Evolutionary conservation across 1,139 yeast species (phyloP), one percentile per base, ranked within the genome.

Genomic region (Diutina pseudorugosa): DNA sequence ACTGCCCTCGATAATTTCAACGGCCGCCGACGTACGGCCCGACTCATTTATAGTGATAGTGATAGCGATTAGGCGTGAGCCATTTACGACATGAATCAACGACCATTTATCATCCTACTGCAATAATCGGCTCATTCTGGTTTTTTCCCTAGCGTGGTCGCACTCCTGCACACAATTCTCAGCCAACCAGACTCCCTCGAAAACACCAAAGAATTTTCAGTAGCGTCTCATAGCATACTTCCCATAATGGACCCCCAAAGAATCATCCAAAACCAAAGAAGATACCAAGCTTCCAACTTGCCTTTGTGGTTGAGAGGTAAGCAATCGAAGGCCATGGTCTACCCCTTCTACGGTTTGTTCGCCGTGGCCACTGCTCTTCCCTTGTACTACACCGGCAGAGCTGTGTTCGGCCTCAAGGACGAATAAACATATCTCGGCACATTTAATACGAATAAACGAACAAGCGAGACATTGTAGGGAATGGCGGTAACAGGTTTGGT

Each of bases 321-420:
- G 59, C 83, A 91, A 73, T 82, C 96, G 61, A 88, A 87, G 74
- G 73, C 79, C 65, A 73, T 85, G 68, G 79, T 90, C 62, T 87
- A 85, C 73, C 97, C 97, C 68, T 91, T 85, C 81, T 87, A 82
- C 77, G 94, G 90, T 60, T 75, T 87, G 60, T 86, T 90, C 75
- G 76, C 91, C 58, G 76, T 85, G 57, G 75, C 90, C 61, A 78
- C 89, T 55, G 77, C 79, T 59, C 78, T 80, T 59, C 87, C 95
- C 61, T 72, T 85, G 60, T 80, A 70, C 75, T 88, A 85, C 79
- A 69, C 85, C 53, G 93, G 85, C 62, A 85, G 94, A 76, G 95
- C 95, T 61, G 67, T 80, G 57, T 68, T 73, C 54, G 91, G 90
- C 66, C 75, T 84, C 65, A 85, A 84, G 74, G 88, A 68, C 61